These are phyloP conservation scores for Leucosporidium scottii DNA, from an alignment of 768 basidiomycete species.

Conservation along the genomic window DNA sequence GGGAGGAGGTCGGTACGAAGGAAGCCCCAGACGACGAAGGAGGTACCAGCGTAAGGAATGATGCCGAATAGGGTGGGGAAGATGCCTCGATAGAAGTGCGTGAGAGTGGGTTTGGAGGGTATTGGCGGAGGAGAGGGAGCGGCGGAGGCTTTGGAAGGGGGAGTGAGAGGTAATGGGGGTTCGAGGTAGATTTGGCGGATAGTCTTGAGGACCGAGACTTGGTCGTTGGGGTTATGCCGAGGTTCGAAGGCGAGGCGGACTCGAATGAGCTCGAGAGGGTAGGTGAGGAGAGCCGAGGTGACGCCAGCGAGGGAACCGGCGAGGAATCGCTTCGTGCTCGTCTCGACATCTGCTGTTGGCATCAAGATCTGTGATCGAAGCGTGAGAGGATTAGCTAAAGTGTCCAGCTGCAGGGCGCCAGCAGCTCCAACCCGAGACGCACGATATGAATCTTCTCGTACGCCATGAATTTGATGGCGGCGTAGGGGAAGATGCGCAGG, in stretches of 20 bases:
- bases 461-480: constrained; percentile 92
- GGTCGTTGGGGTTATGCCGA: constrained; percentile 47
- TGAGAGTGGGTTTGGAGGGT: constrained; percentile 59
- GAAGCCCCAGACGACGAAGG: constrained; percentile 84
- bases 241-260: constrained; percentile 92
- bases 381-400: not conserved
- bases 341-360: constrained; percentile 71
- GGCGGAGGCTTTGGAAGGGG: constrained; percentile 33
- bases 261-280: constrained; percentile 89
- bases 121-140: constrained; percentile 38
- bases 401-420: not conserved
- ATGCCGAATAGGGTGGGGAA: constrained; percentile 84
- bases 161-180: constrained; percentile 38
- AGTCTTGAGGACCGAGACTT: constrained; percentile 50
- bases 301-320: constrained; percentile 60
- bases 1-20: constrained; percentile 52
- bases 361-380: constrained; percentile 59
- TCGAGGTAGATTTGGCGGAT: constrained; percentile 60
- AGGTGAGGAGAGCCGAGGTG: constrained; percentile 81
- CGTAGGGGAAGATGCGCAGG: constrained; percentile 90
- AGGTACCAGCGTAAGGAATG: constrained; percentile 90
- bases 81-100: constrained; percentile 97
- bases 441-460: constrained; percentile 84
- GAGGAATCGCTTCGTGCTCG: constrained; percentile 67
- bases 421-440: constrained; percentile 15